Evolutionary conservation across 441 rosid genomes (phyloP), one percentile per base, ranked within the genome.

Genomic region (Erodium chrysanthum): DNA sequence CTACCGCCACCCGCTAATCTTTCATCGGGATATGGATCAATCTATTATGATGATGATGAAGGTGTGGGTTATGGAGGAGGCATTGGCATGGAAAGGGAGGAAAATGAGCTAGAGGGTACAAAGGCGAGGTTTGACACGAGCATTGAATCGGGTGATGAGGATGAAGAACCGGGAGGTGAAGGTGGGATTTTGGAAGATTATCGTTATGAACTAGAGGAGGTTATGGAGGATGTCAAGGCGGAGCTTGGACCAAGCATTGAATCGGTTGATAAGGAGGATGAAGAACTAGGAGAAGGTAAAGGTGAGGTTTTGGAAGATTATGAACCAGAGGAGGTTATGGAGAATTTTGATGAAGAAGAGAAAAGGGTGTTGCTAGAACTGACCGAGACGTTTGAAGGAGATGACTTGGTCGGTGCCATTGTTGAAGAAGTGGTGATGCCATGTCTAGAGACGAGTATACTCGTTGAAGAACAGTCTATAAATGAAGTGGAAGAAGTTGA

Each of bases 1-100:
- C 83, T 94, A 65, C 74, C 82, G 33, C n/a, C 68, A 33, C 69
- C 71, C 0, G 7, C 68, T 46, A 75, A 56, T 8, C 18, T 31
- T 25, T 66, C 23, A 11, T 22, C 76, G 62, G 82, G 69, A 31
- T 46, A 63, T 22, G 68, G 72, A 17, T 58, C 27, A 6, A 52
- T 33, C 7, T 73, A 66, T 11, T 64, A 67, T 10, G 67, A 59
- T 20, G 71, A 31, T 31, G 79, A 44, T 14, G 50, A 42, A 18
- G 62, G 66, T 68, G 46, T 12, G 29, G 67, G 54, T 56, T 44
- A 33, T 66, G 48, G 44, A 56, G 78, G 68, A 31, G 65, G 25
- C 42, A 0, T 66, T 56, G 62, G 67, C 37, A 66, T 58, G 54
- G 80, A 63, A 20, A 65, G 79, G 66, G 78, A 75, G 66, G 83